Evolutionary conservation across 257 asterid species (phyloP).

Genomic region (Nicotiana otophora): DNA sequence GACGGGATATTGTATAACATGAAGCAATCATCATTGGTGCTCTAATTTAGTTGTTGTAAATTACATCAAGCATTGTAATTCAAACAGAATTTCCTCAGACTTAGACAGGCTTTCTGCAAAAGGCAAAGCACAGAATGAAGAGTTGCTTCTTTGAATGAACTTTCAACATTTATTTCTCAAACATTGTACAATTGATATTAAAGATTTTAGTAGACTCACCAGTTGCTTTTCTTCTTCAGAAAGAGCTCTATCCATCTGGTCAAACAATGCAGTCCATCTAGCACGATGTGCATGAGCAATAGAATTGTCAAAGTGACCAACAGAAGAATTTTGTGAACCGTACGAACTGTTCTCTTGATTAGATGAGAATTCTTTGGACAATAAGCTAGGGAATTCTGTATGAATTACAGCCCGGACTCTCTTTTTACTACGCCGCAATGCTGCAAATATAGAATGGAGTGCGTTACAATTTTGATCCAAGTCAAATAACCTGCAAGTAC

Average conservation of each 20-base stretch:
- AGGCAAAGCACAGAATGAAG: background rate
- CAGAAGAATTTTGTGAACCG: constrained; percentile 12
- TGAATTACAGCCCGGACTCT: constrained; percentile 65
- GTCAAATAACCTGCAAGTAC: background rate
- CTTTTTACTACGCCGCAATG: constrained; percentile 72
- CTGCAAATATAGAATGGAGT: constrained; percentile 35
- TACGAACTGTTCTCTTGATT: constrained; percentile 30
- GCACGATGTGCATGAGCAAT: constrained; percentile 46
- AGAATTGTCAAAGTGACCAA: constrained; percentile 26
- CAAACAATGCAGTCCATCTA: constrained; percentile 67
- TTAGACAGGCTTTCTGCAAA: background rate
- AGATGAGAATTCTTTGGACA: constrained; percentile 62
- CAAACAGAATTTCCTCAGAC: background rate
- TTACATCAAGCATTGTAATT: background rate
- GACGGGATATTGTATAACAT: background rate
- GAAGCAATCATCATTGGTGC: background rate
- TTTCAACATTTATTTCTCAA: background rate
- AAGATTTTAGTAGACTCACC: constrained; percentile 34
- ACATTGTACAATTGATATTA: background rate
- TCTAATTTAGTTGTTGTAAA: background rate
- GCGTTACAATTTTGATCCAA: constrained; percentile 3
- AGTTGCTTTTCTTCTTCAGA: constrained; percentile 73
- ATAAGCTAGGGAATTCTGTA: constrained; percentile 60
- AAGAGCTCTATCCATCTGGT: constrained; percentile 69
- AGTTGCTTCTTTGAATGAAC: background rate